A percentile compares a stretch with the other conserved stretches of the same genome.
Evolutionary conservation across 2,329 filamentous ascomycete species (phyloP).

Genomic region (Harringtonia aguacate): DNA sequence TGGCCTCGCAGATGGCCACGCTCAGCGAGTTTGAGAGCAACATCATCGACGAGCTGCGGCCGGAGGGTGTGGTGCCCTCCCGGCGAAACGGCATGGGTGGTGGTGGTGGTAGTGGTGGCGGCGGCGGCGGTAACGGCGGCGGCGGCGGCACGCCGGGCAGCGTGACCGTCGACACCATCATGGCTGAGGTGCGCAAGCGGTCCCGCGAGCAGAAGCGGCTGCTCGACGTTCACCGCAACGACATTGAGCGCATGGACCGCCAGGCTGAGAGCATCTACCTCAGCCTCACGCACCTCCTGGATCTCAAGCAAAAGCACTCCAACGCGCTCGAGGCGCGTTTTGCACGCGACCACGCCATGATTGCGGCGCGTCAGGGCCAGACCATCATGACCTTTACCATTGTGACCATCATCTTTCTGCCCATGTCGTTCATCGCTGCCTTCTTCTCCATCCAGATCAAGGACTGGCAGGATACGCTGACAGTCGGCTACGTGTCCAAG

Average conservation of each 20-base stretch:
- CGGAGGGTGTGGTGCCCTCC: background rate
- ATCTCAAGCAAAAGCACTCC: constrained; percentile 59
- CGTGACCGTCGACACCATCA: constrained; percentile 3
- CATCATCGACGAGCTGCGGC: constrained; percentile 21
- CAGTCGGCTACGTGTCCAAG: constrained; percentile 16
- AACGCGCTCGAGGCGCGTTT: constrained; percentile 57
- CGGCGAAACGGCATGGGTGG: background rate
- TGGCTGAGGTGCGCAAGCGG: constrained; percentile 36
- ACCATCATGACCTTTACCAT: constrained; percentile 34
- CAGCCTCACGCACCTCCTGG: constrained; percentile 50
- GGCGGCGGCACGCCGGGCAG: background rate
- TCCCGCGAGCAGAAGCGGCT: constrained; percentile 46
- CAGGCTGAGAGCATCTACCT: constrained; percentile 50
- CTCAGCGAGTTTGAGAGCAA: constrained; percentile 29
- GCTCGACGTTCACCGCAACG: constrained; percentile 46
- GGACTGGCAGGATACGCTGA: constrained; percentile 30
- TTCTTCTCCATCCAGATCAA: constrained; percentile 32
- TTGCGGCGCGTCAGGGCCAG: constrained; percentile 40
- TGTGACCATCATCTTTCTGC: constrained; percentile 33
- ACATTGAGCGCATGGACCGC: constrained; percentile 53
- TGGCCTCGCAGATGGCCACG: constrained; percentile 8
- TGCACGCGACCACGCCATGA: constrained; percentile 48
- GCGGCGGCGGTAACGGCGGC: background rate
- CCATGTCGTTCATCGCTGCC: constrained; percentile 31
- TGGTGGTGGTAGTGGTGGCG: background rate